phyloP scores from a whole-genome alignment of 2,329 filamentous ascomycete genomes.

The Epichloe elymi region DNA sequence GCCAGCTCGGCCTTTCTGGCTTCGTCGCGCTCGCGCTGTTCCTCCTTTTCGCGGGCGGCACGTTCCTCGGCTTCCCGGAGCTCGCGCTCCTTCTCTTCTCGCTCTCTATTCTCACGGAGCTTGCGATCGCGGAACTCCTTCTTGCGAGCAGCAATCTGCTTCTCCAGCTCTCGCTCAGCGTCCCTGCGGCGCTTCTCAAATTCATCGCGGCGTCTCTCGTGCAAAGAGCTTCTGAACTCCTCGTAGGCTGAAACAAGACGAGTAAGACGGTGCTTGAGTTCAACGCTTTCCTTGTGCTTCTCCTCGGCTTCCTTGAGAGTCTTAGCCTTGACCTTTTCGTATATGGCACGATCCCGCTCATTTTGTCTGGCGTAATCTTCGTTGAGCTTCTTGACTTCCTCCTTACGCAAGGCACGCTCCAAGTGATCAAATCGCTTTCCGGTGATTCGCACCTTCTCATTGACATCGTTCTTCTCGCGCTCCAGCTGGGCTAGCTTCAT shows the following conservation, averaged over 20 bases:
- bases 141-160: constrained; percentile 75
- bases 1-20: constrained; percentile 61
- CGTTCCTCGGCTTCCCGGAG: constrained; percentile 79
- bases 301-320: constrained; percentile 67
- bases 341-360: constrained; percentile 62
- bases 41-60: constrained; percentile 67
- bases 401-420: constrained; percentile 90
- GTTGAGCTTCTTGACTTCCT: constrained; percentile 83
- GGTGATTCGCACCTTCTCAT: constrained; percentile 79
- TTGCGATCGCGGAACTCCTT: constrained; percentile 79
- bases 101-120: constrained; percentile 70
- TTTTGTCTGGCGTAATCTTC: constrained; percentile 78
- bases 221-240: constrained; percentile 66
- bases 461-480: constrained; percentile 94
- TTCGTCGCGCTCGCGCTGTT: constrained; percentile 67
- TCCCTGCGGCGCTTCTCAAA: constrained; percentile 89
- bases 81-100: constrained; percentile 69
- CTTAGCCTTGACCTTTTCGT: constrained; percentile 66
- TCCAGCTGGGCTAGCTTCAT: constrained; percentile 94
- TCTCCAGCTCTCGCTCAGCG: constrained; percentile 85
- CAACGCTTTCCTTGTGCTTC: constrained; percentile 86
- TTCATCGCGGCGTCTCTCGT: constrained; percentile 80
- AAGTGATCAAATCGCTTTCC: constrained; percentile 94
- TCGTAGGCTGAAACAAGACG: constrained; percentile 79
- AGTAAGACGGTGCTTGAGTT: constrained; percentile 83